Evolutionary conservation across 768 basidiomycete species (phyloP).

Genomic region (Chiua virens): DNA sequence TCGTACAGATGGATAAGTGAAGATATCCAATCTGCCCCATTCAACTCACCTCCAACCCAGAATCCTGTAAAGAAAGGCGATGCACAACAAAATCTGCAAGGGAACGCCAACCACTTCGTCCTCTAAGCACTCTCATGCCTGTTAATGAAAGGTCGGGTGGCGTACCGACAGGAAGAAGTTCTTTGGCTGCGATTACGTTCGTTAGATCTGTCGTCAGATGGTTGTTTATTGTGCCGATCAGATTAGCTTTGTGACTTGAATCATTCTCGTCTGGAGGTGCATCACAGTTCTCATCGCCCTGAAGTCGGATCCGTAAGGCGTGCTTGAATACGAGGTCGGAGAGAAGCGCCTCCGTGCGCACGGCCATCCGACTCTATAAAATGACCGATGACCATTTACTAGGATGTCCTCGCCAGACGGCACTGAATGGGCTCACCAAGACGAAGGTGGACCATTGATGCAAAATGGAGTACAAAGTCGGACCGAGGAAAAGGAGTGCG

Average conservation of each 20-base stretch:
- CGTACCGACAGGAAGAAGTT: conserved; percentile 8
- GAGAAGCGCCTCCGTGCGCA: conserved; percentile 52
- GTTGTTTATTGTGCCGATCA: conserved; percentile 79
- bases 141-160: no score
- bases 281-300: no score
- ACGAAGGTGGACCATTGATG: conserved; percentile 54
- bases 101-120: conserved; percentile 4
- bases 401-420: no score
- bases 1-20: no score
- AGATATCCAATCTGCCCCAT: conserved; percentile 24
- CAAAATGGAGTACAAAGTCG: conserved; percentile 39
- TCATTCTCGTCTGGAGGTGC: conserved; percentile 4
- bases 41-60: conserved; percentile 9
- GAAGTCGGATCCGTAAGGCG: conserved; percentile 53
- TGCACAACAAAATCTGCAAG: conserved; percentile 1
- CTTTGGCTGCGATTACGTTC: conserved; percentile 11
- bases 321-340: conserved; percentile 56
- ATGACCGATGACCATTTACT: neutral
- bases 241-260: conserved; percentile 38
- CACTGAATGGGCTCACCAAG: conserved; percentile 9
- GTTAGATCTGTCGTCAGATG: conserved; percentile 51
- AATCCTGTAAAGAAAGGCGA: conserved; percentile 5
- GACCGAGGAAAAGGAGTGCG: conserved; percentile 47
- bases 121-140: conserved; percentile 35
- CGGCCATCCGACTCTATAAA: conserved; percentile 40